A percentile compares a stretch with the other conserved stretches of the same genome.
Conservation (phyloP, 768 basidiomycete species). For the Hirschioporus abietinus region DNA sequence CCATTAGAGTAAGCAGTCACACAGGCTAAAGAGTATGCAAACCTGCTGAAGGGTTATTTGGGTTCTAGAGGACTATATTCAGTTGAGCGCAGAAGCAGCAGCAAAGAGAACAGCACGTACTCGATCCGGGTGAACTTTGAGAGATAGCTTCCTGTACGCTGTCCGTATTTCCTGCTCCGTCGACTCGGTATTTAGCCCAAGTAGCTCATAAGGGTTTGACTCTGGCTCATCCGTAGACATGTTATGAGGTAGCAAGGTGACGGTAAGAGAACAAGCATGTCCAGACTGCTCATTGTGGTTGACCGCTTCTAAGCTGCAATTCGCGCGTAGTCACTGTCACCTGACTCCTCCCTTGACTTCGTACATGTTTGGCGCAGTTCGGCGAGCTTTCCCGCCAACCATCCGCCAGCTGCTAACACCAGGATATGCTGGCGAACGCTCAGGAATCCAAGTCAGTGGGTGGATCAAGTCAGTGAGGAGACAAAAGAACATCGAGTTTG, state of each 20-base stretch:
- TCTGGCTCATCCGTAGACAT: slow-evolving; percentile 42
- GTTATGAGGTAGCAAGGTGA: not conserved
- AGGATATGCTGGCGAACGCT: slow-evolving; percentile 5
- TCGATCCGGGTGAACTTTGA: slow-evolving; percentile 85
- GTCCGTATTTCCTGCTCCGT: slow-evolving; percentile 76
- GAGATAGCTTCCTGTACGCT: slow-evolving; percentile 72
- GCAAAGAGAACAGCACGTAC: slow-evolving; percentile 35
- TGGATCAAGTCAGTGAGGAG: slow-evolving; percentile 84
- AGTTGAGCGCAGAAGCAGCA: slow-evolving; percentile 16
- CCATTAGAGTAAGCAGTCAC: not conserved
- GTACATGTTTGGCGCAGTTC: not conserved
- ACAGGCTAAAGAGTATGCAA: slow-evolving; percentile 11
- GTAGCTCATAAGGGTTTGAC: slow-evolving; percentile 67
- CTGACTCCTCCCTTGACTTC: not conserved
- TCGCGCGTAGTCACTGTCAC: not conserved
- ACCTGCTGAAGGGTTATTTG: slow-evolving; percentile 78
- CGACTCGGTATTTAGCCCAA: slow-evolving; percentile 54
- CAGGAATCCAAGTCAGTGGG: slow-evolving; percentile 51
- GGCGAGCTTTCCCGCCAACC: slow-evolving; percentile 16
- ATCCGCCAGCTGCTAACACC: slow-evolving; percentile 32
- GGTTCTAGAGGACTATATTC: slow-evolving; percentile 45
- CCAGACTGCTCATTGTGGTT: not conserved
- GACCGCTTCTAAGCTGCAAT: no score
- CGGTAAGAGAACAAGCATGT: not conserved
- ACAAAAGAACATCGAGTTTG: slow-evolving; percentile 88